Evolutionary conservation across 2,329 filamentous ascomycete genomes (phyloP).

Genomic region (Colletotrichum musae): DNA sequence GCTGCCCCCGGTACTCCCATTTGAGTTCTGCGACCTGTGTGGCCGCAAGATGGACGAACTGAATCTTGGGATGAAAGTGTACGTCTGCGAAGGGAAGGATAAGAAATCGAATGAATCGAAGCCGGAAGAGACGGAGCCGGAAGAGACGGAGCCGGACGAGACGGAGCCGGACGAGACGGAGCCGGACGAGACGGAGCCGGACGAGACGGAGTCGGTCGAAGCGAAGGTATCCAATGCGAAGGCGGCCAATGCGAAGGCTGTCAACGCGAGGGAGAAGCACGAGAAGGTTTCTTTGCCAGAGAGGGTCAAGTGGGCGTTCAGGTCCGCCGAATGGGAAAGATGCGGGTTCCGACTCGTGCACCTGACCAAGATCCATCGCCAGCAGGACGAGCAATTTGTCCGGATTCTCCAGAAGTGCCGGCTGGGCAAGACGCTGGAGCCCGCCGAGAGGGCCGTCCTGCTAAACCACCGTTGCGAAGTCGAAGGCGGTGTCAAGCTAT

Average conservation of each 20-base stretch:
- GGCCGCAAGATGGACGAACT: no score
- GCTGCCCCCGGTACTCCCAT: conserved; percentile 7
- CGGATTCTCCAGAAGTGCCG: conserved; percentile 69
- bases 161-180: no score
- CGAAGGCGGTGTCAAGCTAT: conserved; percentile 42
- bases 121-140: no score
- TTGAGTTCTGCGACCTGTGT: neutral
- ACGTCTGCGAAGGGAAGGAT: neutral
- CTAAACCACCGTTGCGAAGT: conserved; percentile 60
- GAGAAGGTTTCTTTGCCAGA: no score
- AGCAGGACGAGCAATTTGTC: conserved; percentile 68
- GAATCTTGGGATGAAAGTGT: neutral
- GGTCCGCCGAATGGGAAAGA: conserved; percentile 67
- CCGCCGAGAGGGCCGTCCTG: conserved; percentile 56
- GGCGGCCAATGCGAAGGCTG: no score
- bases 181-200: no score
- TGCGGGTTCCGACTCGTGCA: conserved; percentile 68
- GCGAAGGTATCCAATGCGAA: no score
- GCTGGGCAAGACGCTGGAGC: conserved; percentile 57
- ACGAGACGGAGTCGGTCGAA: no score
- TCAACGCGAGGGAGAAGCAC: no score
- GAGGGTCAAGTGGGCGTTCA: conserved; percentile 70
- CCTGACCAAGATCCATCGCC: conserved; percentile 69
- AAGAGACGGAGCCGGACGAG: no score
- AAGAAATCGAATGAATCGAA: no score